Evolutionary conservation across 768 basidiomycete genomes (phyloP), one percentile per base, ranked within the genome.

Genomic region (Macrolepiota dolichaula): DNA sequence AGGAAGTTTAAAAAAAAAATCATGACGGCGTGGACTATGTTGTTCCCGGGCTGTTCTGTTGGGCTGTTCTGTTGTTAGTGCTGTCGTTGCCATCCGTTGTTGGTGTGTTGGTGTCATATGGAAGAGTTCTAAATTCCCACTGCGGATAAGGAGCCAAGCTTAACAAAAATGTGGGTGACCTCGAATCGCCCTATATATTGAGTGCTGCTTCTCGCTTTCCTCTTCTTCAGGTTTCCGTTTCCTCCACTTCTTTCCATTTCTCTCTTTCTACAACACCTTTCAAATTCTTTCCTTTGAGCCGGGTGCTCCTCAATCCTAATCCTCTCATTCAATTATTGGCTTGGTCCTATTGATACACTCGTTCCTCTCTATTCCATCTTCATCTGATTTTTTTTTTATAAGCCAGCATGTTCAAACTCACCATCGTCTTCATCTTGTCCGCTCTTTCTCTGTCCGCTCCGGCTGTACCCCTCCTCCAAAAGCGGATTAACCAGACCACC

Each of bases 401-500:
- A 15, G 44, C 62, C 61, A 63, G 62, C 29, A 73, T 72, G 69
- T 66, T 70, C 62, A 67, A 71, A 59, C 55, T 71, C 60, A 69
- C 67, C 32, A 56, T 66, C 47, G 51, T 66, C 63, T 69, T 77
- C 69, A 66, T 71, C 38, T 67, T 72, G 61, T 65, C 76, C 63
- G 67, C 75, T 63, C 67, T 75, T 46, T 68, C 71, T 29, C 22
- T 17, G 15, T 55, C 71, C 40, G 73, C 72, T 42, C 65, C 72
- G 15, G 73, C 73, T 61, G 69, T 74, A 49, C 73, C 75, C 62
- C 44, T 77, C 15, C 66, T 73, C 51, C 52, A 73, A 57, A 84
- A 80, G 71, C 80, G 82, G 40, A 82, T 84, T 64, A 77, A 74
- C 1, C 83, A 85, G 68, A 67, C 69, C 42, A 83, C 82, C 53